Evolutionary conservation across 2,329 filamentous ascomycete species (phyloP), one percentile per base, ranked within the genome.

Genomic region (Phaeoacremonium minimum): DNA sequence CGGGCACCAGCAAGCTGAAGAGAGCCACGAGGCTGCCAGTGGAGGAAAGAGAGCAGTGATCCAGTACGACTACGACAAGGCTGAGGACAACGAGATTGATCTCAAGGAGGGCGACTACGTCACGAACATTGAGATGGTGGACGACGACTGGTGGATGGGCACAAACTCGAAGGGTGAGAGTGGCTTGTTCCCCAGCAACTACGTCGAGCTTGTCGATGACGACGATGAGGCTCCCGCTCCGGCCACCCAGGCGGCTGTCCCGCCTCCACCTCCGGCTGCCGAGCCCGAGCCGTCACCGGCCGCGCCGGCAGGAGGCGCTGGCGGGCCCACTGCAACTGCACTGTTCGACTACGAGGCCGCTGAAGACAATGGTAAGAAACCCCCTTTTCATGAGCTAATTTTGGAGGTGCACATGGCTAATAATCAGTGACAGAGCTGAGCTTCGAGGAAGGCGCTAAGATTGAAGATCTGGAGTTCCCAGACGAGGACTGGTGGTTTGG

Each of bases 401-500:
- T 11, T 9, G 14, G 5, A 14, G 4, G 15, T 22, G 15, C 18
- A 15, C 26, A n/a, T 28, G 37, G 42, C 51, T 55, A 42, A 52
- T 52, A 36, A 53, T 49, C 68, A 79, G 56, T 53, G 18, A 33
- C 50, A 80, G 76, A 80, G 49, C 55, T 80, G 45, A 89, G 84
- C 58, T 98, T 98, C 68, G 87, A 88, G 4, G 93, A 98, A 53
- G 84, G 85, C 18, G 91, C 86, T 28, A 88, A 71, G 45, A 84
- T 98, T 50, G 85, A 77, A 18, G 76, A 85, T 54, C 69, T 98
- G 46, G 87, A 96, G 68, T 97, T 97, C 63, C 93, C 93, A 3
- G 93, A 97, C 52, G 91, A 97, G 47, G 93, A 98, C 57, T 98
- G 93, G 93, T 98, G 93, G 93, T 85, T 91, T 51, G 93, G 93